phyloP scores from a whole-genome alignment of 1,284 basidiomycete species.

The Fomitopsis betulina region DNA sequence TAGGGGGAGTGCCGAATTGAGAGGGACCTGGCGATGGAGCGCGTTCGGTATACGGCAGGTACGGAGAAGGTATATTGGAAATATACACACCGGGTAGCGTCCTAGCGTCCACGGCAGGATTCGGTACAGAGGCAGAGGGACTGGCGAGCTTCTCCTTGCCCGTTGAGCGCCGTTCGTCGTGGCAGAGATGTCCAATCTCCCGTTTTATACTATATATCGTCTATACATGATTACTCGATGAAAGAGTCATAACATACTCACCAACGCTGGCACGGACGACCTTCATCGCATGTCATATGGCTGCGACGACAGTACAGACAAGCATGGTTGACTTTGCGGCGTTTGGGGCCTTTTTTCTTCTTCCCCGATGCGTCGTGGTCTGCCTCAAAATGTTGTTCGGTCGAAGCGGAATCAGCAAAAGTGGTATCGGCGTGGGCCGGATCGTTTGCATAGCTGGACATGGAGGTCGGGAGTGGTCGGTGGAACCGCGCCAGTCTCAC shows the following conservation, averaged over 20 bases:
- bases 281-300: slow-evolving; percentile 93
- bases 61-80: neutral
- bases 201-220: slow-evolving; percentile 71
- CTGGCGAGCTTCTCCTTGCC: slow-evolving; percentile 36
- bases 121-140: slow-evolving; percentile 28
- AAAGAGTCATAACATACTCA: slow-evolving; percentile 35
- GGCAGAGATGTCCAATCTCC: slow-evolving; percentile 87
- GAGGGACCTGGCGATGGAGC: slow-evolving; percentile 10
- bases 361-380: slow-evolving; percentile 21
- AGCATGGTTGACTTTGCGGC: slow-evolving; percentile 84
- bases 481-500: neutral
- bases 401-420: slow-evolving; percentile 19
- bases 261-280: slow-evolving; percentile 87
- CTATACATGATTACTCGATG: neutral
- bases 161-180: slow-evolving; percentile 72
- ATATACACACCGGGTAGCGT: slow-evolving; percentile 23
- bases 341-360: slow-evolving; percentile 42
- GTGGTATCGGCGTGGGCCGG: slow-evolving; percentile 27
- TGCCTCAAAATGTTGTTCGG: slow-evolving; percentile 17
- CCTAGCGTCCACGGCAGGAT: slow-evolving; percentile 24
- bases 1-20: slow-evolving; percentile 25
- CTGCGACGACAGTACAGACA: slow-evolving; percentile 92
- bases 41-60: slow-evolving; percentile 11
- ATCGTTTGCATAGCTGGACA: slow-evolving; percentile 28
- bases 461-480: slow-evolving; percentile 24